These are phyloP conservation scores for Penicillium sp. DNA, from an alignment of 2,329 filamentous ascomycete genomes.

Conservation along the genomic window DNA sequence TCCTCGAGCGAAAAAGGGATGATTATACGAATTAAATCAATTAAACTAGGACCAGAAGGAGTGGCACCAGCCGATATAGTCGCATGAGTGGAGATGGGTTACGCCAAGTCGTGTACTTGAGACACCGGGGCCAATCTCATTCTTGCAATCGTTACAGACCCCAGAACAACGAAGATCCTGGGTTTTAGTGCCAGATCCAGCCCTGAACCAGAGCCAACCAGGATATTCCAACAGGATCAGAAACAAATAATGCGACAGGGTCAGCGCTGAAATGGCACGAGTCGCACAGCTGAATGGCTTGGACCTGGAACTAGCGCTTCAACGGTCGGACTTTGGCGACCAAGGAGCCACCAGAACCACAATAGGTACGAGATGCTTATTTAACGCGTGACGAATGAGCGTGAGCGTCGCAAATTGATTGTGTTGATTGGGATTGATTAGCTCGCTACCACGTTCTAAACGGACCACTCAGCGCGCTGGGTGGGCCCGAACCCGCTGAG, in stretches of 20 bases:
- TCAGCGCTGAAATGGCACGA: conserved; percentile 1
- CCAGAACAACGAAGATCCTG: not conserved
- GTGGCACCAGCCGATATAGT: conserved; percentile 16
- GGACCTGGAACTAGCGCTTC: conserved; percentile 4
- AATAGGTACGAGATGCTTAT: conserved; percentile 25
- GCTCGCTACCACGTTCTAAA: conserved; percentile 16
- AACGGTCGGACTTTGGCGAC: conserved; percentile 6
- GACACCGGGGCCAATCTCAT: conserved; percentile 12
- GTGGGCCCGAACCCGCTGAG: not conserved
- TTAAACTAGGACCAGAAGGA: conserved; percentile 16
- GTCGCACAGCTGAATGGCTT: not conserved
- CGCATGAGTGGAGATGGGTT: conserved; percentile 22
- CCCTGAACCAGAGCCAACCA: not conserved
- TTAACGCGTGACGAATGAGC: conserved; percentile 24
- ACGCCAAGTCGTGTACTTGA: conserved; percentile 21
- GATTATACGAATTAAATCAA: conserved; percentile 8
- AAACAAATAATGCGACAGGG: not conserved
- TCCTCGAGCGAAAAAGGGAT: not conserved
- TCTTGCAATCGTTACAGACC: not conserved
- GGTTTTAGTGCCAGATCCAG: not conserved
- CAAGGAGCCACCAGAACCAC: not conserved
- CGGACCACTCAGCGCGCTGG: conserved; percentile 5
- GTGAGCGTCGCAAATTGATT: conserved; percentile 12
- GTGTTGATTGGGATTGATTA: conserved; percentile 14
- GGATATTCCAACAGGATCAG: not conserved